These are phyloP conservation scores for Mycena capillaripes DNA, from an alignment of 768 basidiomycete genomes.

Conservation along the genomic window DNA sequence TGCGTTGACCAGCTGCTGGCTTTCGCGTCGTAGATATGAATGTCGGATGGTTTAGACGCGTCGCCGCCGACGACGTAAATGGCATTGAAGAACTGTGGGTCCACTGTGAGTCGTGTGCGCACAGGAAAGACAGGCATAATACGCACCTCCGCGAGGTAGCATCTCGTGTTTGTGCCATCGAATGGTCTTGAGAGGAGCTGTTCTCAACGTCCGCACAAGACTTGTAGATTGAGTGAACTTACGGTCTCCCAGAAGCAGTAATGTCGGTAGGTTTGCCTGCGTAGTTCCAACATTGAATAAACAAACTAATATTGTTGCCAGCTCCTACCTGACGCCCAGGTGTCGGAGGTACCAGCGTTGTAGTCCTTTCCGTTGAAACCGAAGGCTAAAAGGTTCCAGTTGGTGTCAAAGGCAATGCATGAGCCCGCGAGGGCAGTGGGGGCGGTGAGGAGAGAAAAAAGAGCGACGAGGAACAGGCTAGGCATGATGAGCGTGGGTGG, in stretches of 20 bases:
- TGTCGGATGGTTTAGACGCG: constrained; percentile 70
- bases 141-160: constrained; percentile 79
- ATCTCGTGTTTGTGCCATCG: constrained; percentile 71
- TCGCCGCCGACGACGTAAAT: constrained; percentile 90
- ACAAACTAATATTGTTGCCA: neutral
- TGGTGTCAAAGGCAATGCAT: constrained; percentile 85
- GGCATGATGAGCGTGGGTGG: constrained; percentile 7
- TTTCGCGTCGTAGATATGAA: constrained; percentile 87
- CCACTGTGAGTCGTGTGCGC: constrained; percentile 22
- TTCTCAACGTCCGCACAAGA: constrained; percentile 15
- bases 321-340: constrained; percentile 73
- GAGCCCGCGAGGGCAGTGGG: constrained; percentile 55
- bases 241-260: constrained; percentile 85
- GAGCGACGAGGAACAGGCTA: constrained; percentile 63
- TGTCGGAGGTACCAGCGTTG: constrained; percentile 77
- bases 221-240: constrained; percentile 45
- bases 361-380: constrained; percentile 89
- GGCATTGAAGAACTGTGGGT: constrained; percentile 80
- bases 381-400: constrained; percentile 90
- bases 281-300: constrained; percentile 24
- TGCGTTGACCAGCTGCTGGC: constrained; percentile 87
- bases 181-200: constrained; percentile 65
- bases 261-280: constrained; percentile 74
- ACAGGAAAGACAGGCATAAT: neutral
- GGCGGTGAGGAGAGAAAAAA: constrained; percentile 58